Conservation (phyloP, 2,329 filamentous ascomycete species). For the Stachybotrys chartarum region DNA sequence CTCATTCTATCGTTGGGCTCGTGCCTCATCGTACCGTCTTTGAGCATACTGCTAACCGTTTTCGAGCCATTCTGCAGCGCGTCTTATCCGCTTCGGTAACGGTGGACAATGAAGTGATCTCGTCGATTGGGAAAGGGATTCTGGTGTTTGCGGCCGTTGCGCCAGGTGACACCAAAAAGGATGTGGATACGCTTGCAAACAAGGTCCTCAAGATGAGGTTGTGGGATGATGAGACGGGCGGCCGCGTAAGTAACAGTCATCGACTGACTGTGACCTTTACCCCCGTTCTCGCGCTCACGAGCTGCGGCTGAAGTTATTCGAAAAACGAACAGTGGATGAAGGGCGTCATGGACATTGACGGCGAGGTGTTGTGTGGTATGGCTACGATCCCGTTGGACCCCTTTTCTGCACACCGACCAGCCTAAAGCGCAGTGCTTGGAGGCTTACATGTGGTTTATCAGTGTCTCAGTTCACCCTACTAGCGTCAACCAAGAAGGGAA, state of each 20-base stretch:
- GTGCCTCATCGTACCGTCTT: too few species aligned
- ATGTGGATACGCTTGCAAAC: slow-evolving; percentile 72
- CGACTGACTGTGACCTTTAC: background rate
- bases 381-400: background rate
- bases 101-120: slow-evolving; percentile 84
- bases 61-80: slow-evolving; percentile 78
- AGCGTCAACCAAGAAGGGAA: slow-evolving; percentile 90
- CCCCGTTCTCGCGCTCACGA: background rate
- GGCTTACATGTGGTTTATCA: slow-evolving; percentile 25
- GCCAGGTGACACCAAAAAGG: slow-evolving; percentile 82
- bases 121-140: slow-evolving; percentile 82
- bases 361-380: slow-evolving; percentile 89
- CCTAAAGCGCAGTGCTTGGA: background rate
- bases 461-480: slow-evolving; percentile 96
- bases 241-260: slow-evolving; percentile 37
- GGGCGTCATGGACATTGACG: slow-evolving; percentile 78
- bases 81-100: slow-evolving; percentile 94
- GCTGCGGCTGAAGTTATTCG: background rate
- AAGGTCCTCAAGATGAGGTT: slow-evolving; percentile 87
- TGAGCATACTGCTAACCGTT: background rate
- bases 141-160: slow-evolving; percentile 88
- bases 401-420: background rate
- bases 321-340: slow-evolving; percentile 69
- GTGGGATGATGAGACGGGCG: slow-evolving; percentile 77
- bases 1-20: too few species aligned